A percentile compares a stretch with the other conserved stretches of the same genome.
Conservation (phyloP, 2,329 filamentous ascomycete genomes). For the Aspergillus tanneri region DNA sequence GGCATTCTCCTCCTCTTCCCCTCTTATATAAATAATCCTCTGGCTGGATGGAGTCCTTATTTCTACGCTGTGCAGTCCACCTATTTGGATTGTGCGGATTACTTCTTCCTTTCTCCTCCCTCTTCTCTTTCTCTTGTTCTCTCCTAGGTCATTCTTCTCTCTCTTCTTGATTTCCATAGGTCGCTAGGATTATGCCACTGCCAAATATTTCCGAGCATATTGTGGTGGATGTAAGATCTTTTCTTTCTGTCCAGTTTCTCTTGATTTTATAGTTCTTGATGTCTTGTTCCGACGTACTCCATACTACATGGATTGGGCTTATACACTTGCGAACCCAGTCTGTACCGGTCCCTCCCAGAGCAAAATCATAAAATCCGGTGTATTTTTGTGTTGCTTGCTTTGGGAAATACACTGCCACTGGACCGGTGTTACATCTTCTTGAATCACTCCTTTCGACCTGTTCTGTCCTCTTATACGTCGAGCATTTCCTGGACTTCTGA, state of each 20-base stretch:
- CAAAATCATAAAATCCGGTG: neutral
- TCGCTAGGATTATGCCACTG: constrained; percentile 24
- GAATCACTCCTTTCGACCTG: constrained; percentile 1
- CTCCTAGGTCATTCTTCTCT: neutral
- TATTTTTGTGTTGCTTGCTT: neutral
- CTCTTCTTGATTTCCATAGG: neutral
- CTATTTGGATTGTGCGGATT: constrained; percentile 7
- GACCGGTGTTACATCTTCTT: neutral
- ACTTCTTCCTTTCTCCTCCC: neutral
- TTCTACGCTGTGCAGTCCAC: constrained; percentile 8
- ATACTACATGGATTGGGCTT: too few relatives aligned
- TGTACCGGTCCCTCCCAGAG: neutral
- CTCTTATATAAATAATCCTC: constrained; percentile 4
- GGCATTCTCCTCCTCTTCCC: neutral
- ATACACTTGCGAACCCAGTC: neutral
- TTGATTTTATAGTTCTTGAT: too few relatives aligned
- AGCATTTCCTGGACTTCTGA: too few relatives aligned
- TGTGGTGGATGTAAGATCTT: constrained; percentile 34
- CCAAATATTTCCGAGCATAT: constrained; percentile 33
- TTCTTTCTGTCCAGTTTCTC: neutral
- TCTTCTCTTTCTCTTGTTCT: neutral
- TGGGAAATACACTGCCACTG: neutral
- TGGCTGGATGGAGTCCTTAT: too few relatives aligned
- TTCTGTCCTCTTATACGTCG: too few relatives aligned
- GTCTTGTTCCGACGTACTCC: too few relatives aligned